Base-by-base conservation (phyloP, 495 filamentous ascomycete species). In the Trichoderma virens region DNA sequence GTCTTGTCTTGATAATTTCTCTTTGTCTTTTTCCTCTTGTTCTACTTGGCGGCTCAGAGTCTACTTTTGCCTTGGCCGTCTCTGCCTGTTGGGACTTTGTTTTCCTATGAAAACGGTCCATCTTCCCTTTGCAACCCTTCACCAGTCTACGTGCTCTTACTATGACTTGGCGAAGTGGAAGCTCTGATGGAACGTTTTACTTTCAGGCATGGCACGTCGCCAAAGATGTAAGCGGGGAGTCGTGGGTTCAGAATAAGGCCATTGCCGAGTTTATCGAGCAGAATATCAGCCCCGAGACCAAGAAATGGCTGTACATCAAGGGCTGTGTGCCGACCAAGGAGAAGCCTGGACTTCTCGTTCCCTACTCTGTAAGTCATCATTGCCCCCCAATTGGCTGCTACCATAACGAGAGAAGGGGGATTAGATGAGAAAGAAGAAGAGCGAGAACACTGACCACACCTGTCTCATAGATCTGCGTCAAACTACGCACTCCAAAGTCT, bases 201-300 rank as follows among this genome's bases (percentile, higher is more conserved):
- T 56, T 56, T 56, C 51, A 56, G 51, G 51, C 51, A 20, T 56
- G 51, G 51, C 23, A 56, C 27, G 25, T 30, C 51, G 25, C 13
- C 51, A 14, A n/a, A 30, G 51, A 28, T 27, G 51, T 56, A 11
- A 30, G 23, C 23, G 51, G 3, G 9, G 51, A 56, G 51, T 28
- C 51, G 28, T 56, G 51, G 51, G 6, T 27, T 18, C 51, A 56
- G 20, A 56, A 56, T 56, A 56, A 56, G 51, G 51, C 1, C 8
- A 27, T 56, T 30, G 51, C 51, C 51, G 51, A 56, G 23, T 56
- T 56, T 56, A 23, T 56, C 51, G 51, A 56, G 51, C 51, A 56
- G 25, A 28, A 56, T 5, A 20, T 56, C 3, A 56, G 51, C 51
- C 23, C 51, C 8, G 51, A 56, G 9, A 23, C 51, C 7, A 56